A percentile compares a stretch with the other conserved stretches of the same genome.
These are phyloP conservation scores for Boletus vermiculosoides DNA, from an alignment of 768 basidiomycete species.

Conservation along the genomic window DNA sequence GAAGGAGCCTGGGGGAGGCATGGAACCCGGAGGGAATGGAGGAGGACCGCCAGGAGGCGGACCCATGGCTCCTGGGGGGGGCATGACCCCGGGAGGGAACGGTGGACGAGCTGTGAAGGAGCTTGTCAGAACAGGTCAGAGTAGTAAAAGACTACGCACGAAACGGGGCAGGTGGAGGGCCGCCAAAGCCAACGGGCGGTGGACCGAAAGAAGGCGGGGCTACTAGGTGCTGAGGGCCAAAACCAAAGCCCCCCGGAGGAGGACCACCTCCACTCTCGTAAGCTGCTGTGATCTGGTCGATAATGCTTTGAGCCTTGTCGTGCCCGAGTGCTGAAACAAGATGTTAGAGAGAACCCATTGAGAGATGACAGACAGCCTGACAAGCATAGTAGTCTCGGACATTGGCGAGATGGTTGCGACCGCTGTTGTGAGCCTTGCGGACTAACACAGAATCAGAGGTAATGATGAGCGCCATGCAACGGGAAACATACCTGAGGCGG, in stretches of 20 bases:
- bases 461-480: neutral
- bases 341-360: constrained; percentile 6
- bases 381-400: constrained; percentile 97
- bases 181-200: constrained; percentile 55
- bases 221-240: constrained; percentile 77
- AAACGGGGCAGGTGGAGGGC: constrained; percentile 39
- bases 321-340: constrained; percentile 69
- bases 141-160: constrained; percentile 11
- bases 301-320: constrained; percentile 97
- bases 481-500: constrained; percentile 69
- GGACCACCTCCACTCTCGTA: constrained; percentile 87
- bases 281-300: constrained; percentile 95
- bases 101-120: constrained; percentile 55
- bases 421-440: constrained; percentile 97
- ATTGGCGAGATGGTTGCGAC: constrained; percentile 94
- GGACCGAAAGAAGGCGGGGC: constrained; percentile 52
- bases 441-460: constrained; percentile 46
- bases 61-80: constrained; percentile 47
- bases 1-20: constrained; percentile 49
- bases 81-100: constrained; percentile 60
- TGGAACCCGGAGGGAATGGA: constrained; percentile 67
- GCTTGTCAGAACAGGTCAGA: constrained; percentile 3
- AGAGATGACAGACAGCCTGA: constrained; percentile 35
- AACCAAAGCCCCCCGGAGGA: constrained; percentile 84
- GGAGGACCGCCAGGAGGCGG: constrained; percentile 61